A percentile compares a stretch with the other conserved stretches of the same genome.
Evolutionary conservation across 1,284 basidiomycete species (phyloP).

Genomic region (Xerocomus alliaceus): DNA sequence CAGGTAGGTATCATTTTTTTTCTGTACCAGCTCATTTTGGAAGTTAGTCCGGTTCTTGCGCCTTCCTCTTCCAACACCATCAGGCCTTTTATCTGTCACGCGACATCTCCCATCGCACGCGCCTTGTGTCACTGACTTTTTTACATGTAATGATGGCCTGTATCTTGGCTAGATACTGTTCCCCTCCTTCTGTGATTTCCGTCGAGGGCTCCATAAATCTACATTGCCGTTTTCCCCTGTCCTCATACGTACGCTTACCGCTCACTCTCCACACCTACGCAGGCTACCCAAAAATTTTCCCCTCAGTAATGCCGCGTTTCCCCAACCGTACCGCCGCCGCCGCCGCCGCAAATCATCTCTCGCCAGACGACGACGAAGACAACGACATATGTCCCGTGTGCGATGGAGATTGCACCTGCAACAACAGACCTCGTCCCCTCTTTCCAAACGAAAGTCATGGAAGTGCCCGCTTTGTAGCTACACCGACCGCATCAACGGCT

Average conservation of each 20-base stretch:
- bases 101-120: conserved; percentile 43
- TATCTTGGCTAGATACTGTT: conserved; percentile 13
- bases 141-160: conserved; percentile 46
- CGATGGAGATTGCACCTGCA: conserved; percentile 84
- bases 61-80: conserved; percentile 36
- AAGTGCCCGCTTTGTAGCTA: conserved; percentile 37
- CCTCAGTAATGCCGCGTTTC: conserved; percentile 70
- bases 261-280: conserved; percentile 29
- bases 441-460: conserved; percentile 35
- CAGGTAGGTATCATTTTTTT: conserved; percentile 46
- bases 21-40: conserved; percentile 34
- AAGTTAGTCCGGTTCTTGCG: conserved; percentile 25
- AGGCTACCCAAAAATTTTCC: conserved; percentile 64
- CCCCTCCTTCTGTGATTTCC: conserved; percentile 31
- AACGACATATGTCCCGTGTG: conserved; percentile 84
- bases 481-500: conserved; percentile 34
- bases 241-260: conserved; percentile 32
- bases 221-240: conserved; percentile 32
- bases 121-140: conserved; percentile 44
- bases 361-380: conserved; percentile 67
- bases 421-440: conserved; percentile 48
- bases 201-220: conserved; percentile 32
- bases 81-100: conserved; percentile 44
- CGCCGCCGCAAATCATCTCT: conserved; percentile 46
- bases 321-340: conserved; percentile 69